Evolutionary conservation across 371 early-diverging fungal genomes (phyloP), one percentile per base, ranked within the genome.

Genomic region (Mucor circinelloides): DNA sequence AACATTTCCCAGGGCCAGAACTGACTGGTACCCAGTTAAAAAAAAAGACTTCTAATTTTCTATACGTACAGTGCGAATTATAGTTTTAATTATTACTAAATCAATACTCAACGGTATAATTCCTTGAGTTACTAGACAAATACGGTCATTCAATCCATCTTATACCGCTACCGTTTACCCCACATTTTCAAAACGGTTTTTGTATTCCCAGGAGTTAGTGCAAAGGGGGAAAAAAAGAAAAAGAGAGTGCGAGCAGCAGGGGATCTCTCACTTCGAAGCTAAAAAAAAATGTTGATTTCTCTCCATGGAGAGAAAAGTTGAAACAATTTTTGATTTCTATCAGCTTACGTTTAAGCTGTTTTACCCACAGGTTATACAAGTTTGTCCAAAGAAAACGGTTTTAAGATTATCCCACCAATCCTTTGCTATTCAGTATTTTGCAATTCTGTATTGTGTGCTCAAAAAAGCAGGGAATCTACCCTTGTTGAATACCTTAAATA

Each of bases 1-100:
- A 64, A 64, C 65, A 64, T 64, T 64, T 64, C 65, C 65, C 65
- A 64, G 65, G 65, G 58, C 65, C 57, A 57, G 30, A 64, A 58
- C 28, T 52, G 38, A 63, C 52, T 63, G 63, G 63, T 50, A 55
- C 55, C 55, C 55, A 55, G 55, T 55, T 31, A 27, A 55, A 30
- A 8, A 30, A 31, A 31, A 30, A 31, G n/a, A 31, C 55, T 17
- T 52, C 10, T 52, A 21, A 55, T 55, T 31, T n/a, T n/a, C 31
- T 27, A 55, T 55, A 8, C 23, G 7, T 21, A 25, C 52, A 52
- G 23, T 36, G 31, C 31, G 17, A 31, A 31, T 30, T 27, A 55
- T 30, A 30, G 55, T 55, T 31, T 31, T 55, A 31, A 55, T 55
- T 31, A 30, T 55, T 55, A 27, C 55, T 50, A 50, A 50, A 50